Evolutionary conservation across 192 early-diverging fungal genomes (phyloP).

Genomic region (Nowakowskiella sp.): DNA sequence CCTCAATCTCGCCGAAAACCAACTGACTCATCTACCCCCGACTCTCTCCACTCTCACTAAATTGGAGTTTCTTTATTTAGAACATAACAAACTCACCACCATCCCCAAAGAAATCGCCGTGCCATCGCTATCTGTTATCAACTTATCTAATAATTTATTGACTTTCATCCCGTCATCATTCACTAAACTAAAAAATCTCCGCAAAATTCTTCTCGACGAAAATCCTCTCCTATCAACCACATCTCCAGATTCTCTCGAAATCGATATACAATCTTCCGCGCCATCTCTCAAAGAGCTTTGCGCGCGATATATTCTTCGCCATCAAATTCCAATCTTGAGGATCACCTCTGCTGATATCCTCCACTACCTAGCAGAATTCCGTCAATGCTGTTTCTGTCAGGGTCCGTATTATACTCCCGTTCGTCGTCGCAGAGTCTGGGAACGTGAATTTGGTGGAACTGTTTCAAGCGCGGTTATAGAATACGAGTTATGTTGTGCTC

Average conservation of each 20-base stretch:
- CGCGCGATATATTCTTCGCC: constrained; percentile 63
- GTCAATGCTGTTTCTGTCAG: constrained; percentile 63
- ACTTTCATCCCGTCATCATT: constrained; percentile 62
- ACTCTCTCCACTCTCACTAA: constrained; percentile 55
- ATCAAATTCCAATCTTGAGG: constrained; percentile 48
- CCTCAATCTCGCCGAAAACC: constrained; percentile 57
- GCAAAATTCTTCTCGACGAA: constrained; percentile 45
- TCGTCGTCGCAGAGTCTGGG: constrained; percentile 56
- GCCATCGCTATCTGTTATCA: constrained; percentile 53
- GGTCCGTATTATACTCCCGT: constrained; percentile 69
- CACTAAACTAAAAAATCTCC: constrained; percentile 57
- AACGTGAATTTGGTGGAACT: too few species aligned
- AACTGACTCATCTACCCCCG: constrained; percentile 52
- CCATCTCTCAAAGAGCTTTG: constrained; percentile 70
- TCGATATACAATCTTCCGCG: constrained; percentile 13
- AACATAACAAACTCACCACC: constrained; percentile 48
- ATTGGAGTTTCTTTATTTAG: constrained; percentile 52
- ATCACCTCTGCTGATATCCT: constrained; percentile 46
- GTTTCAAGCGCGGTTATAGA: too few species aligned
- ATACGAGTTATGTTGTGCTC: constrained; percentile 63
- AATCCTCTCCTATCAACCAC: constrained; percentile 40
- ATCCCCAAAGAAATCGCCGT: constrained; percentile 61
- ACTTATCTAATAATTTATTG: constrained; percentile 61
- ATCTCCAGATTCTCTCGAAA: constrained; percentile 28
- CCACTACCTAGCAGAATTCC: constrained; percentile 51